Conservation (phyloP, 768 basidiomycete genomes). For the Dentipellis sp. region DNA sequence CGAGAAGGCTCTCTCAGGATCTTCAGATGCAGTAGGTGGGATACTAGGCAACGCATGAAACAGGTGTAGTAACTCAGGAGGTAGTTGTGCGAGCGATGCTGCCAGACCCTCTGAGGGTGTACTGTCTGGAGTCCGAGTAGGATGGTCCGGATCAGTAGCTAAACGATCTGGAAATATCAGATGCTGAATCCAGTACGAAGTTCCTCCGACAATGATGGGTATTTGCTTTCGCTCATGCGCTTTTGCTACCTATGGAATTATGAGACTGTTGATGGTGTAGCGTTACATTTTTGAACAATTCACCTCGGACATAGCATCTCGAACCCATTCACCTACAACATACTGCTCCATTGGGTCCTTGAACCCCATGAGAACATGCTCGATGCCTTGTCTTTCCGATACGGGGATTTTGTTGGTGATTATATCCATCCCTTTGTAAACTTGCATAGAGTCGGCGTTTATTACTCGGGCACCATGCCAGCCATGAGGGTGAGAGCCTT, state of each 20-base stretch:
- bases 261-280: background rate
- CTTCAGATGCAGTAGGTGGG: slow-evolving; percentile 44
- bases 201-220: slow-evolving; percentile 92
- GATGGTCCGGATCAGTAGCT: slow-evolving; percentile 18
- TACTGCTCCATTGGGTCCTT: slow-evolving; percentile 84
- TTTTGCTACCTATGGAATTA: slow-evolving; percentile 54
- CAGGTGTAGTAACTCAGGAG: slow-evolving; percentile 36
- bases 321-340: slow-evolving; percentile 80
- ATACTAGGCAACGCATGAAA: slow-evolving; percentile 51
- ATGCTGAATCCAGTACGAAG: slow-evolving; percentile 96
- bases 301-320: slow-evolving; percentile 71
- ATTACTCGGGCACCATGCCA: slow-evolving; percentile 70
- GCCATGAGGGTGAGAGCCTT: slow-evolving; percentile 22
- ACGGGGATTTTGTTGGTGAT: slow-evolving; percentile 89
- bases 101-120: slow-evolving; percentile 23
- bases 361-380: slow-evolving; percentile 85
- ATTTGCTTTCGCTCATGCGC: slow-evolving; percentile 53
- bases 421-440: slow-evolving; percentile 83
- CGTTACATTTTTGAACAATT: slow-evolving; percentile 19
- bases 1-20: slow-evolving; percentile 49
- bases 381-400: slow-evolving; percentile 68
- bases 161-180: slow-evolving; percentile 82
- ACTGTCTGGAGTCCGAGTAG: background rate
- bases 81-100: slow-evolving; percentile 34
- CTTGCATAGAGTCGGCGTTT: slow-evolving; percentile 98